Base-by-base conservation (phyloP, 139 green algal genomes). In the Chlorella sp. region DNA sequence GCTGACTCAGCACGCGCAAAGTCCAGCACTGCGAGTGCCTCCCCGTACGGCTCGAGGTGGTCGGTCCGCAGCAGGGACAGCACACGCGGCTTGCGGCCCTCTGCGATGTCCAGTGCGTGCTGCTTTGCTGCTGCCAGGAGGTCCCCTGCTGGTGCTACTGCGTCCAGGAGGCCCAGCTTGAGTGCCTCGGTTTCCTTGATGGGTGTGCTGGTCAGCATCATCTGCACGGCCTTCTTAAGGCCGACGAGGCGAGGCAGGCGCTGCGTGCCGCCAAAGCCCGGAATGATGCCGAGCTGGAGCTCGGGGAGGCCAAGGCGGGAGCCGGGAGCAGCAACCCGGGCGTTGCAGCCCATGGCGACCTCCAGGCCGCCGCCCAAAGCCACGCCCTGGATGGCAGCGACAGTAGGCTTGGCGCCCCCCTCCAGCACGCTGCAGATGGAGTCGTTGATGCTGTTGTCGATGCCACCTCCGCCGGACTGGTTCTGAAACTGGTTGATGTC, bases 231-330 rank as follows among this genome's bases (percentile, higher is more conserved):
- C 76, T 94, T 95, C 68, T 93, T 77, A 72, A 99, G 81, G 26
- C 96, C 96, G 35, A 98, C 93, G 26, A 98, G 82, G 34, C 96
- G 87, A 1, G 96, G 95, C 79, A 99, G 83, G 50, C 96, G 85
- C 86, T 99, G 92, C 2, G 96, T 99, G 77, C 96, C 96, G 20
- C 96, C 96, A 87, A 99, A 98, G 27, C 96, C 96, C 17, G 94
- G 94, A 33, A 99, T 93, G 80, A 98, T 97, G 68, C 95, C 94
- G 23, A 99, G 88, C 71, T 93, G 82, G 72, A 99, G 85, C 86
- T 99, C 96, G 14, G 95, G 95, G 70, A 99, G 87, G 24, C 95
- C 96, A 30, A 99, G 74, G 67, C 86, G 84, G 32, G 89, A 85
- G 61, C 87, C 88, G 64, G 87, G 74, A 20, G 62, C 68, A 4